These are phyloP conservation scores for Tolypocladium amazonense DNA, from an alignment of 2,329 filamentous ascomycete species.

Conservation along the genomic window DNA sequence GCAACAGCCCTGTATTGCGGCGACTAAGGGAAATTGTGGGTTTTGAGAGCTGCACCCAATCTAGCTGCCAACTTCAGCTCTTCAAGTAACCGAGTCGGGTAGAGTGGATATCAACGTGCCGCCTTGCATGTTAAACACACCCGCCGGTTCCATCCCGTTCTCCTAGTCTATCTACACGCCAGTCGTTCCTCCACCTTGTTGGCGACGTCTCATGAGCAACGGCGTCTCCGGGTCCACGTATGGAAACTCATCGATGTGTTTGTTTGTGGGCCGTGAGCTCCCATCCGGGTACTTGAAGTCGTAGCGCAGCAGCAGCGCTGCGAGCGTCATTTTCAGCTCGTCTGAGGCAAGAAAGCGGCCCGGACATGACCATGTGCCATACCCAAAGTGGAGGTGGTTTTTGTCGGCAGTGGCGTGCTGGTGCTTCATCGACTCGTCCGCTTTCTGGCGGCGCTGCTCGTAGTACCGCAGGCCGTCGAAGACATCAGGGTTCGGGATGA, in stretches of 20 bases:
- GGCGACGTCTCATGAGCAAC: conserved; percentile 3
- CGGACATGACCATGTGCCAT: conserved; percentile 6
- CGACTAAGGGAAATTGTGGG: background rate
- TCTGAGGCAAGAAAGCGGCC: conserved; percentile 7
- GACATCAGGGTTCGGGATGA: background rate
- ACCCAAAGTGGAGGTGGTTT: conserved; percentile 6
- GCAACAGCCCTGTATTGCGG: background rate
- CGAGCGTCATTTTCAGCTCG: conserved; percentile 4
- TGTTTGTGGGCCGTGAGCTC: background rate
- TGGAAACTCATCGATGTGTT: conserved; percentile 5
- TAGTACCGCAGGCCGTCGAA: conserved; percentile 7
- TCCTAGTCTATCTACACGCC: background rate
- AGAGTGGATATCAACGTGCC: background rate
- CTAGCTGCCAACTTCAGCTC: background rate
- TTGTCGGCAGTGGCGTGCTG: conserved; percentile 7
- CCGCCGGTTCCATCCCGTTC: background rate
- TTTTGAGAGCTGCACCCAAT: background rate
- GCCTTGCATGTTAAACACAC: background rate
- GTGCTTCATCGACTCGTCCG: conserved; percentile 1
- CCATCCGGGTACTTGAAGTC: conserved; percentile 3
- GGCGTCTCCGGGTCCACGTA: conserved; percentile 1
- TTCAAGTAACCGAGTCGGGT: background rate
- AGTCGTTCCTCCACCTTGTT: background rate
- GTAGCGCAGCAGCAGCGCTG: conserved; percentile 4
- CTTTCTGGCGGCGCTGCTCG: background rate